Evolutionary conservation across 495 filamentous ascomycete species (phyloP), one percentile per base, ranked within the genome.

Genomic region (Cladorrhinum samala): DNA sequence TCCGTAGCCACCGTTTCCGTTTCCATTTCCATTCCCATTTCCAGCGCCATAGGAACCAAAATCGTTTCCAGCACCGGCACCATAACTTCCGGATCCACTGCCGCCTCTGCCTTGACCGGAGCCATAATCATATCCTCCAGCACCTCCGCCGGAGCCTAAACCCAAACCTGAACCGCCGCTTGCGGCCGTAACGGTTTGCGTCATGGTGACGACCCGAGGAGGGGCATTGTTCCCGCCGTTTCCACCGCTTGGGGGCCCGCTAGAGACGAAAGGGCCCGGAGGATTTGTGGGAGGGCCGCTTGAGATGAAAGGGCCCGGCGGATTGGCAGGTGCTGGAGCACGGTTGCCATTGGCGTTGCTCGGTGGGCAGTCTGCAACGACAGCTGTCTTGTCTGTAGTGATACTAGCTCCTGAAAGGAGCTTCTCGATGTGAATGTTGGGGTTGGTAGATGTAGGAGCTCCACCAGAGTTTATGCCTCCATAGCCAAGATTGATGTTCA

Each of bases 401-500:
- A 30, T 19, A 8, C 37, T 27, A 19, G 19, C 18, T 7, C 46
- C 48, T 25, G 41, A 41, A 13, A 56, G 43, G 30, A 60, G 19
- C 5, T 24, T 46, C 13, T 49, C 57, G 20, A 20, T 33, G 16
- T 50, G 49, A 9, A 47, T 36, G 24, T 24, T 27, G 11, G 49
- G 57, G 41, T 55, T 56, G 39, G 42, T 36, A 16, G 57, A 53
- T n/a, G 44, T 52, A 13, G 46, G 25, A 3, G 49, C 45, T 19
- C 27, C 36, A 3, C 3, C 42, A 33, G 21, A 16, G 8, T 30
- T 51, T 23, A 20, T 47, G 9, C 17, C 20, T 7, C 39, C 46
- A 23, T 62, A 62, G 46, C 56, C 48, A 40, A 62, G 49, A 40
- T 58, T 62, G 55, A 62, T 62, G 55, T 56, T 58, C 52, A 62